These are phyloP conservation scores for Porodaedalea pini DNA, from an alignment of 1,284 basidiomycete species.

Conservation along the genomic window DNA sequence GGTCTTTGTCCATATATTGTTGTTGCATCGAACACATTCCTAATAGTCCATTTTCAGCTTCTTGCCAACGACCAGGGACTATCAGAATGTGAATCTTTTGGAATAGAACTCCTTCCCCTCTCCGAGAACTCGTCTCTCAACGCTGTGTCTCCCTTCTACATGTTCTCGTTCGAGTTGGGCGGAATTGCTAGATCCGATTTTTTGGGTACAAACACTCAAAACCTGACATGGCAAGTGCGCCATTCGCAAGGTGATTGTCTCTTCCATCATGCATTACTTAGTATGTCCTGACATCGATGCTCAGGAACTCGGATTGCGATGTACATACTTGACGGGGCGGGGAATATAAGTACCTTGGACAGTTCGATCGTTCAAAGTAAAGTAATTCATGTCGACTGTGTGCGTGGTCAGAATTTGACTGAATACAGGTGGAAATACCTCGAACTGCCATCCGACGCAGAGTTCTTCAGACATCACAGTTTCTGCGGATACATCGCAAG, in stretches of 20 bases:
- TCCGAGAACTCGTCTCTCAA: background rate
- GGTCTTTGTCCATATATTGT: background rate
- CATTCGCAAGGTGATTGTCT: slow-evolving; percentile 8
- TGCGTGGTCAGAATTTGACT: no score
- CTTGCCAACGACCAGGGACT: background rate
- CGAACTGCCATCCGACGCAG: slow-evolving; percentile 13
- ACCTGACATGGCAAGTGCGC: slow-evolving; percentile 12
- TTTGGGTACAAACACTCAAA: slow-evolving; percentile 10
- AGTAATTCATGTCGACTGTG: background rate
- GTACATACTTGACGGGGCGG: slow-evolving; percentile 1
- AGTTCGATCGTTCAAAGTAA: background rate
- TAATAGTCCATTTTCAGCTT: background rate
- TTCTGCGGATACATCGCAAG: slow-evolving; percentile 2
- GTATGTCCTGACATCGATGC: background rate
- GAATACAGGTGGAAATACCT: slow-evolving; percentile 9
- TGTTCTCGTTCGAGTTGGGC: slow-evolving; percentile 16
- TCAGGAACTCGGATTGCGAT: slow-evolving; percentile 4
- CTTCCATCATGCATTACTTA: no score
- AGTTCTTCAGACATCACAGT: slow-evolving; percentile 4
- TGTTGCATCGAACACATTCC: background rate
- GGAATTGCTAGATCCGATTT: slow-evolving; percentile 8
- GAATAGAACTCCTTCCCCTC: background rate
- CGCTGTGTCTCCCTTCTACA: slow-evolving; percentile 15
- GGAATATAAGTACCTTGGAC: background rate
- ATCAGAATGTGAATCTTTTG: slow-evolving; percentile 14